phyloP scores from a whole-genome alignment of 768 basidiomycete genomes.

The Suillus subaureus region DNA sequence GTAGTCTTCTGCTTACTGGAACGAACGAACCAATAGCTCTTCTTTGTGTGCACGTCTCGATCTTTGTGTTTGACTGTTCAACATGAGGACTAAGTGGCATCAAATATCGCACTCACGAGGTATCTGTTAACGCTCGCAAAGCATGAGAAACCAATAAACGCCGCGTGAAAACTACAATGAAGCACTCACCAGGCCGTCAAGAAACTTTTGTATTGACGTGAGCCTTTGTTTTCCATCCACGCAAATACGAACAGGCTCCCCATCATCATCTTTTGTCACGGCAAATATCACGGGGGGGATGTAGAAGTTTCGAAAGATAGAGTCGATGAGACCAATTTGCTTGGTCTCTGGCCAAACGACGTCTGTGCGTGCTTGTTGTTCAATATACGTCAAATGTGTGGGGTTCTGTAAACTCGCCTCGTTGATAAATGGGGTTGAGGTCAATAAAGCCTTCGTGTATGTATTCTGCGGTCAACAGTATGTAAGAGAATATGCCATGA shows the following conservation, averaged over 20 bases:
- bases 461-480: constrained; percentile 24
- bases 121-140: constrained; percentile 40
- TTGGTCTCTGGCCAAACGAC: constrained; percentile 77
- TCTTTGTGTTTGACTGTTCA: constrained; percentile 43
- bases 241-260: constrained; percentile 43
- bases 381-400: neutral
- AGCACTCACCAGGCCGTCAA: constrained; percentile 45
- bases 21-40: constrained; percentile 63
- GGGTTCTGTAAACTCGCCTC: constrained; percentile 46
- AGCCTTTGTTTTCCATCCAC: constrained; percentile 59
- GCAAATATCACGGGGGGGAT: constrained; percentile 55
- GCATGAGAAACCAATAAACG: constrained; percentile 11
- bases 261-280: constrained; percentile 42
- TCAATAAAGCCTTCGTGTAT: constrained; percentile 75
- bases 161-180: neutral
- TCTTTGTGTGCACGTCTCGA: constrained; percentile 56
- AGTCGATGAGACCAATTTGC: constrained; percentile 57
- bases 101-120: constrained; percentile 44
- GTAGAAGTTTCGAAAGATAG: constrained; percentile 55
- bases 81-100: constrained; percentile 10
- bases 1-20: constrained; percentile 46
- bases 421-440: constrained; percentile 70
- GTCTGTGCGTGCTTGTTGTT: constrained; percentile 41
- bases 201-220: constrained; percentile 48
- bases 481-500: neutral